A percentile compares a stretch with the other conserved stretches of the same genome.
Evolutionary conservation across 2,329 filamentous ascomycete species (phyloP).

Genomic region (Phialophora tarda): DNA sequence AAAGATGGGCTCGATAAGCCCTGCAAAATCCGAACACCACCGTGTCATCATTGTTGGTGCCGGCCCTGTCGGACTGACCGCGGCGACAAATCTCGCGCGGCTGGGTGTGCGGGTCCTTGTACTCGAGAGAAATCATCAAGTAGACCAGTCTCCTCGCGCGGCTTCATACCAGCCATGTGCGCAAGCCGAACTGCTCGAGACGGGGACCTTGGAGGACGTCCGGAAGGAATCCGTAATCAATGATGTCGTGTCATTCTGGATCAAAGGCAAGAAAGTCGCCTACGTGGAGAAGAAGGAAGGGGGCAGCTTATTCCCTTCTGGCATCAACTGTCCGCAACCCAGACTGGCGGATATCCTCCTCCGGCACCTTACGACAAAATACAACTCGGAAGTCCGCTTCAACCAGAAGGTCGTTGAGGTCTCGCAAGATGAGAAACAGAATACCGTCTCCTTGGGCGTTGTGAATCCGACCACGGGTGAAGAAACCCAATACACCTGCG

Average conservation of each 20-base stretch:
- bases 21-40: constrained; percentile 23
- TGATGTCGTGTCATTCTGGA: constrained; percentile 32
- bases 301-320: constrained; percentile 53
- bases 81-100: constrained; percentile 31
- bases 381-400: constrained; percentile 29
- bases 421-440: constrained; percentile 20
- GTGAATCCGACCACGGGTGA: constrained; percentile 25
- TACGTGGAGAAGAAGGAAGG: constrained; percentile 42
- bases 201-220: constrained; percentile 32
- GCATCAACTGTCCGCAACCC: constrained; percentile 39
- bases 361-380: constrained; percentile 29
- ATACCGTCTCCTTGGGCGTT: constrained; percentile 20
- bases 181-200: constrained; percentile 34
- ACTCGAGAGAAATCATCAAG: constrained; percentile 29
- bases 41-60: constrained; percentile 31
- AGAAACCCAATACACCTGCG: constrained; percentile 28
- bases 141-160: constrained; percentile 34
- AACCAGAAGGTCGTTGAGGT: constrained; percentile 30
- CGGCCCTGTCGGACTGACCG: constrained; percentile 31
- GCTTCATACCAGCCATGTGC: constrained; percentile 35
- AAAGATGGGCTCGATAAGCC: constrained; percentile 22
- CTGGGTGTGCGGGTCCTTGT: constrained; percentile 30
- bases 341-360: constrained; percentile 29
- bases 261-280: constrained; percentile 30
- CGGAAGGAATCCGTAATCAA: constrained; percentile 32